Conservation (phyloP, 495 filamentous ascomycete genomes). For the Cercophora newfieldiana region DNA sequence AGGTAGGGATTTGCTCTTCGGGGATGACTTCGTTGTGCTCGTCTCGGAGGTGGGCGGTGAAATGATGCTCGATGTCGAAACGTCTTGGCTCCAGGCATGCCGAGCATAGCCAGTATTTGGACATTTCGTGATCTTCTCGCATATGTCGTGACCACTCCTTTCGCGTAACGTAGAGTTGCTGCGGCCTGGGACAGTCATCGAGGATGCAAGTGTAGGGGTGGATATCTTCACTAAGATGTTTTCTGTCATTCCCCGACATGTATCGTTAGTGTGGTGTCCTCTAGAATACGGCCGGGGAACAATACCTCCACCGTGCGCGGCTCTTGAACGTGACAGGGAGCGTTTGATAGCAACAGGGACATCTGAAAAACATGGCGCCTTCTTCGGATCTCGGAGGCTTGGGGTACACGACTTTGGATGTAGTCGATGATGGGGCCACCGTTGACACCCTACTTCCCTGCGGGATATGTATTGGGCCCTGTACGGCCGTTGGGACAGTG, state of each 20-base stretch:
- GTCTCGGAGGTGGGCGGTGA: too few species aligned
- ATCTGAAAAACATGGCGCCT: not conserved
- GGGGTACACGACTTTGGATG: not conserved
- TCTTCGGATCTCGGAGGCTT: not conserved
- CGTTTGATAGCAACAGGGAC: not conserved
- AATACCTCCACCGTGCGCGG: not conserved
- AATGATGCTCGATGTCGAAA: too few species aligned
- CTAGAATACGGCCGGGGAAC: not conserved
- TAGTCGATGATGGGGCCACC: not conserved
- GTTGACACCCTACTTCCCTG: not conserved
- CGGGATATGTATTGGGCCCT: too few species aligned
- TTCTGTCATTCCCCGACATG: not conserved
- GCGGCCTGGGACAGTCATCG: not conserved
- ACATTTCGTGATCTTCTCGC: too few species aligned
- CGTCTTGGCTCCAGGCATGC: too few species aligned
- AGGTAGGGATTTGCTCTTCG: too few species aligned
- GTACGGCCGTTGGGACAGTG: too few species aligned
- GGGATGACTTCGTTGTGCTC: too few species aligned
- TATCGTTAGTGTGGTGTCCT: not conserved
- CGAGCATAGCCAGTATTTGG: too few species aligned
- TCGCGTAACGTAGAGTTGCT: not conserved
- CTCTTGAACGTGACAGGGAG: not conserved
- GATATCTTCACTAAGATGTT: not conserved
- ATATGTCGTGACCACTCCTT: not conserved
- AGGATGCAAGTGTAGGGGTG: constrained; percentile 5